These are phyloP conservation scores for Candida dajiaensis DNA, from an alignment of 805 yeast genomes.

Conservation along the genomic window DNA sequence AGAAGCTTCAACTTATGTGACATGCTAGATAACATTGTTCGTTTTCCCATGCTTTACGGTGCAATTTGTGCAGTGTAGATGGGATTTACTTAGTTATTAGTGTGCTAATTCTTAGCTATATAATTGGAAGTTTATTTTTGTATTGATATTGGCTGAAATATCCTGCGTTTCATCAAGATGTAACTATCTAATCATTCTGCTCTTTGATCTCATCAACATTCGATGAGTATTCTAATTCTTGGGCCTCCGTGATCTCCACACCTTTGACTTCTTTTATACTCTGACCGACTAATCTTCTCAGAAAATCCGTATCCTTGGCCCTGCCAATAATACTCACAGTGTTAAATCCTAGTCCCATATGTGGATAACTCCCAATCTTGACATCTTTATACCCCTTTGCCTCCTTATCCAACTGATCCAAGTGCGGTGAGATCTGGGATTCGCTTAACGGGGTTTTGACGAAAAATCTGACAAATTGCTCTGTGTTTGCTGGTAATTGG, in stretches of 20 bases:
- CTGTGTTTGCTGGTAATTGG: conserved; percentile 11
- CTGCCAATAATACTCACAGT: conserved; percentile 75
- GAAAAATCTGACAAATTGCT: conserved; percentile 39
- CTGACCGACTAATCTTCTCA: conserved; percentile 41
- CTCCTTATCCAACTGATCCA: conserved; percentile 44
- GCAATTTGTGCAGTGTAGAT: too few species aligned
- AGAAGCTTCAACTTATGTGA: too few species aligned
- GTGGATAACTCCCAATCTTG: conserved; percentile 86
- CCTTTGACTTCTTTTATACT: conserved; percentile 49
- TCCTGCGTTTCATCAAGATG: too few species aligned
- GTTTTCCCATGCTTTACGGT: too few species aligned
- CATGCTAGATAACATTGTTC: too few species aligned
- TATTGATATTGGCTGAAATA: too few species aligned
- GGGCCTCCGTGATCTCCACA: conserved; percentile 33
- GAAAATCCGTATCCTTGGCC: conserved; percentile 26
- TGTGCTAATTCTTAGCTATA: too few species aligned
- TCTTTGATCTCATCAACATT: neutral
- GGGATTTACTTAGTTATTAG: too few species aligned
- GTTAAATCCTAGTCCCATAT: conserved; percentile 52
- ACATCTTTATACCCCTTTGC: conserved; percentile 31
- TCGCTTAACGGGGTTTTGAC: conserved; percentile 61
- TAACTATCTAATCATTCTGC: neutral
- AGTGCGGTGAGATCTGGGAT: conserved; percentile 60
- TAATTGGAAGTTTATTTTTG: too few species aligned
- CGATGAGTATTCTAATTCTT: neutral